Evolutionary conservation across 2,329 filamentous ascomycete genomes (phyloP), one percentile per base, ranked within the genome.

Genomic region (Talaromyces sp.): DNA sequence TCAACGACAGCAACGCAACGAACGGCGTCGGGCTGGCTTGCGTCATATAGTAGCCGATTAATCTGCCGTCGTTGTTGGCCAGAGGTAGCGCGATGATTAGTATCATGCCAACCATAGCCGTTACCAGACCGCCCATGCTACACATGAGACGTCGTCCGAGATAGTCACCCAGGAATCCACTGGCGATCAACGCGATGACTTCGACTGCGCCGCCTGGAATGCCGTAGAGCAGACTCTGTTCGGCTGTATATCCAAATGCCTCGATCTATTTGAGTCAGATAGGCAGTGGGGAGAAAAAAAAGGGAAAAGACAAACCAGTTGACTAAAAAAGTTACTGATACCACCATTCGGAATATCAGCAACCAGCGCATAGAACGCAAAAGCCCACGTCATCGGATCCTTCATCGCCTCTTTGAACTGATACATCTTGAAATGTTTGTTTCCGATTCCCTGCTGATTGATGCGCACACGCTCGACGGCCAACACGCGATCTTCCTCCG

Each of bases 361-460:
- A 40, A 83, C 76, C 6, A 86, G 68, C 0, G 84, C 83, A 68
- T 82, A 86, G 66, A 85, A 81, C 59, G 83, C 80, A 69, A 86
- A 85, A 0, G 83, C 82, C 85, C 85, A 87, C 1, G 83, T 82
- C 72, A 86, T 75, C 0, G 84, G 84, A 66, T 87, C 85, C 3
- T 77, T 63, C 6, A 87, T 68, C 0, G 84, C 83, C 67, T 87
- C 84, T 16, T 83, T 79, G 1, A 89, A 78, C 66, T 95, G 91
- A 23, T 83, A 81, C 76, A 82, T 80, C 66, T 89, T 89, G 75
- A 88, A 90, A 65, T 89, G 82, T 66, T 86, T 86, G 65, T 86
- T 89, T 1, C 87, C 88, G 16, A 90, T 87, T 0, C 90, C 90
- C 64, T 90, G 90, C 71, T 91, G 86, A 68, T 93, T 93, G 23